Percentiles rank a stretch among this genome's conserved stretches.
These are phyloP conservation scores for Pleurotus salmoneostramineus DNA, from an alignment of 768 basidiomycete genomes.

Conservation along the genomic window DNA sequence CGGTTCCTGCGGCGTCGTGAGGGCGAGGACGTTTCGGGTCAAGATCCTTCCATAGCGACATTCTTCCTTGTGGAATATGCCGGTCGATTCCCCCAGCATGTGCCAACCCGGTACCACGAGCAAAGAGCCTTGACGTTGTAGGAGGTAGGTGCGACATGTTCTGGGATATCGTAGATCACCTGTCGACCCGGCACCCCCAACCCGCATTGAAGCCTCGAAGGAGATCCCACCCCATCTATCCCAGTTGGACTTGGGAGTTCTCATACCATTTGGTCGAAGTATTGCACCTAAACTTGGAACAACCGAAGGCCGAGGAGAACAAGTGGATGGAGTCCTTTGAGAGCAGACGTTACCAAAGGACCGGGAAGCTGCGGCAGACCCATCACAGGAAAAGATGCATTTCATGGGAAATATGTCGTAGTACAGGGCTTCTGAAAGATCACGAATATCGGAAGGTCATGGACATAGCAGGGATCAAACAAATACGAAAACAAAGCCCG, in stretches of 20 bases:
- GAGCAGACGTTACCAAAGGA: neutral
- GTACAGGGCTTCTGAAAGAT: neutral
- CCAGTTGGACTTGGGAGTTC: too few relatives aligned
- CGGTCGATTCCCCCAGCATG: neutral
- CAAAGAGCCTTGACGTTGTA: too few relatives aligned
- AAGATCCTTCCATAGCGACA: constrained; percentile 6
- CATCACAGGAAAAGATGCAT: neutral
- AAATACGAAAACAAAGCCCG: neutral
- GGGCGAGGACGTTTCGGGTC: neutral
- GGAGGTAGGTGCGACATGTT: too few relatives aligned
- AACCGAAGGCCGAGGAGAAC: neutral
- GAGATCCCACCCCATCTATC: too few relatives aligned
- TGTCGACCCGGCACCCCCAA: too few relatives aligned
- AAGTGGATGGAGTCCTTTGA: neutral
- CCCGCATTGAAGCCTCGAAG: too few relatives aligned
- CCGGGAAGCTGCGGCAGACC: neutral
- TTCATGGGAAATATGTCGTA: neutral
- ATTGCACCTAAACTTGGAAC: neutral
- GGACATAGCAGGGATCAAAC: neutral
- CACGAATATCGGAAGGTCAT: neutral
- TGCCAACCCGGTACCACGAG: neutral
- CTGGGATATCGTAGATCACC: too few relatives aligned
- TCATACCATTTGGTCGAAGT: neutral
- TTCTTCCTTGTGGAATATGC: neutral
- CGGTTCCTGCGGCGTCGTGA: constrained; percentile 7